These are phyloP conservation scores for Eucalyptus marginata DNA, from an alignment of 345 rosid species.

Conservation along the genomic window DNA sequence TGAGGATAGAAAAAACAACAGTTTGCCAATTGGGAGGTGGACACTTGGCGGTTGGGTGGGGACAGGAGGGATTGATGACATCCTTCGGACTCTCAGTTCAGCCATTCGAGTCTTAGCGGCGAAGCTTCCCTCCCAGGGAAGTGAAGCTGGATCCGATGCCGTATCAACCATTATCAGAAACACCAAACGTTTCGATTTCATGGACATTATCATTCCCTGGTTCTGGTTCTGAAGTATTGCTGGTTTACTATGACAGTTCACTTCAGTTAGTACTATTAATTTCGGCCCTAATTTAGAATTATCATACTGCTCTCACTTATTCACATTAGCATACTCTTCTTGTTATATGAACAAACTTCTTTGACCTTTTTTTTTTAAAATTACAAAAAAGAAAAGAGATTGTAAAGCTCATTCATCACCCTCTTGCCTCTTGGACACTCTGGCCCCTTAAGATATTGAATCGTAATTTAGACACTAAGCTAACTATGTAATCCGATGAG, in stretches of 20 bases:
- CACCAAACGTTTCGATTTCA: background rate
- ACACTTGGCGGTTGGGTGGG: background rate
- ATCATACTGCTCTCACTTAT: background rate
- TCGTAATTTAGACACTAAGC: background rate
- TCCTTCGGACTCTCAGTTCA: background rate
- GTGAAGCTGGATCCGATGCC: background rate
- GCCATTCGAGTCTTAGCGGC: background rate
- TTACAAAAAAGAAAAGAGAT: no score
- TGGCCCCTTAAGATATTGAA: background rate
- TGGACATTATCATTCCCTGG: background rate
- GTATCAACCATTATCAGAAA: background rate
- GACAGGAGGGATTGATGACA: background rate
- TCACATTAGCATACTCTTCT: fast-evolving
- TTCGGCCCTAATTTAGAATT: background rate
- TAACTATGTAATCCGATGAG: background rate
- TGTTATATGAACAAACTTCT: background rate
- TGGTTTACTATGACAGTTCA: background rate
- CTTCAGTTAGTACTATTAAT: background rate
- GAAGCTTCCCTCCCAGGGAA: background rate
- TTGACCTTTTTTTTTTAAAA: background rate
- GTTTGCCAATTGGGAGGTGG: background rate
- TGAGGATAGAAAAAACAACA: background rate
- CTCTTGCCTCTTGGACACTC: background rate
- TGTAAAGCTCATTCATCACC: fast-evolving
- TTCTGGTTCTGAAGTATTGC: background rate